Percentiles rank a stretch among this genome's conserved stretches.
Evolutionary conservation across 441 rosid genomes (phyloP).

Genomic region (Populus hybrid): DNA sequence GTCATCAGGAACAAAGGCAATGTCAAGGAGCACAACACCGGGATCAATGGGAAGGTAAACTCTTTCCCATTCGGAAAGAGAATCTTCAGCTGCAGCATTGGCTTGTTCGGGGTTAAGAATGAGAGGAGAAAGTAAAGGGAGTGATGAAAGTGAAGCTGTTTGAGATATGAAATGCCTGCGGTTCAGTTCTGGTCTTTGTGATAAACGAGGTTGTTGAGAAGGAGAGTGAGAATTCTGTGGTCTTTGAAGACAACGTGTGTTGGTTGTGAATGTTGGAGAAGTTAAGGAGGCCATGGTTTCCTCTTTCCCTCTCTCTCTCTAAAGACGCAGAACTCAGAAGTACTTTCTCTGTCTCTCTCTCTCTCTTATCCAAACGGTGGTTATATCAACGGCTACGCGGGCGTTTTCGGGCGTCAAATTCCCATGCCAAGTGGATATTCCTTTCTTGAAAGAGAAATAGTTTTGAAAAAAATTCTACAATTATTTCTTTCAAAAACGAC

Average conservation of each 20-base stretch:
- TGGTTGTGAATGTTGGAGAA: conserved; percentile 32
- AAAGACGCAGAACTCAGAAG: neutral
- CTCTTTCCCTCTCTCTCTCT: neutral
- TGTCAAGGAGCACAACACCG: conserved; percentile 96
- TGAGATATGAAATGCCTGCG: conserved; percentile 60
- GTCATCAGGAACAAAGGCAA: conserved; percentile 88
- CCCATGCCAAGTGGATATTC: neutral
- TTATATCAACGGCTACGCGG: conserved; percentile 34
- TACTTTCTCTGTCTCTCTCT: neutral
- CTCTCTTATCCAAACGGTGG: conserved; percentile 27
- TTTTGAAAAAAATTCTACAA: too few relatives aligned
- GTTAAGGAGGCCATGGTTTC: conserved; percentile 53
- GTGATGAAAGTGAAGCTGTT: conserved; percentile 39
- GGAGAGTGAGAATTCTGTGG: conserved; percentile 14
- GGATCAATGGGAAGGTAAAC: conserved; percentile 80
- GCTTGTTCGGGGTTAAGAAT: conserved; percentile 22
- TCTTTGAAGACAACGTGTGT: conserved; percentile 25
- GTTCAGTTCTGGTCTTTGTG: conserved; percentile 26
- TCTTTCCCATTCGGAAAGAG: conserved; percentile 81
- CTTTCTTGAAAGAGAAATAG: neutral
- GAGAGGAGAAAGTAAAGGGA: conserved; percentile 36
- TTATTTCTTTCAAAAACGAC: too few relatives aligned
- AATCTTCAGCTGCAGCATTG: conserved; percentile 42
- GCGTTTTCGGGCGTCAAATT: conserved; percentile 25
- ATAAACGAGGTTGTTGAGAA: conserved; percentile 29